Conservation (phyloP, 139 green algal species). For the Chlamydomonas sp. region DNA sequence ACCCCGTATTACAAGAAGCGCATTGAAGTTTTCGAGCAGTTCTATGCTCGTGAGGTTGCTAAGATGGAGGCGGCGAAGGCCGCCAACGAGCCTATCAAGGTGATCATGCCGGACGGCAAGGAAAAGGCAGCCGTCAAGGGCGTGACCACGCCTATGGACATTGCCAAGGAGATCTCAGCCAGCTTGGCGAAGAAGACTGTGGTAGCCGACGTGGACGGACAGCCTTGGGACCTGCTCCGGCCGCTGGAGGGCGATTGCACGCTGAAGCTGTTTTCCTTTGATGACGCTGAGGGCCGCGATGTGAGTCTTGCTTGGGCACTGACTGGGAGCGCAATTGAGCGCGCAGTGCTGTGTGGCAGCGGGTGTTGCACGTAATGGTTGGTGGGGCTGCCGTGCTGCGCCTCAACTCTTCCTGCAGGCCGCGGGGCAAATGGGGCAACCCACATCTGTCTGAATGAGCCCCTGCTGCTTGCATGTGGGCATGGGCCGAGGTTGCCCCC, state of each 20-base stretch:
- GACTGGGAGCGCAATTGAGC: too few relatives aligned
- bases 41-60: conserved; percentile 65
- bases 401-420: neutral
- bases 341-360: too few relatives aligned
- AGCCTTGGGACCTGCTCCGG: conserved; percentile 90
- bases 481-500: too few relatives aligned
- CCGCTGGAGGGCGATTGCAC: conserved; percentile 91
- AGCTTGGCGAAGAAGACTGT: conserved; percentile 92
- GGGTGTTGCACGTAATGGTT: neutral
- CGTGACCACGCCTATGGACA: conserved; percentile 93
- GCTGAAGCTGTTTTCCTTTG: conserved; percentile 89
- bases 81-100: conserved; percentile 72
- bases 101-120: conserved; percentile 90
- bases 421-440: too few relatives aligned
- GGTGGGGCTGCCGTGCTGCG: neutral
- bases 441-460: neutral
- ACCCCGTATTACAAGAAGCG: conserved; percentile 86
- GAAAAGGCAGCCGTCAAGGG: conserved; percentile 77
- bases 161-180: conserved; percentile 89
- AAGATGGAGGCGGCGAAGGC: conserved; percentile 63
- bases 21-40: conserved; percentile 91
- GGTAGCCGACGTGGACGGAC: conserved; percentile 87
- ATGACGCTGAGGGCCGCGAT: conserved; percentile 89
- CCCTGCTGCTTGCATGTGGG: too few relatives aligned
- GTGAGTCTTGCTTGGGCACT: conserved; percentile 50